Conservation (phyloP, 2,329 filamentous ascomycete species). For the Leptographium flavum region DNA sequence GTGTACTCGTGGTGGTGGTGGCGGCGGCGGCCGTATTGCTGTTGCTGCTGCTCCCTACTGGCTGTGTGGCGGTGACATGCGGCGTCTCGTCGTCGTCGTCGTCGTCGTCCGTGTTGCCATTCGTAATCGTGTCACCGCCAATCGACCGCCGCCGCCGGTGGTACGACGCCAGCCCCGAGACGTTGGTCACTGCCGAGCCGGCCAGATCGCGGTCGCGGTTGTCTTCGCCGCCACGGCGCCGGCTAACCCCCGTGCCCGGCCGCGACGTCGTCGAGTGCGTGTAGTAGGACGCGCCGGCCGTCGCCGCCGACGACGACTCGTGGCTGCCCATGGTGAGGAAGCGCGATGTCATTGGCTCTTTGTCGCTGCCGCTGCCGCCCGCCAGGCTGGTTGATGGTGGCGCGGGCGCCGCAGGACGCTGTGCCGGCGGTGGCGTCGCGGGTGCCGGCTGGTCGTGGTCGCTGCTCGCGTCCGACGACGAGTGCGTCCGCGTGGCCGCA, state of each 20-base stretch:
- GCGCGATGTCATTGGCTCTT: slow-evolving; percentile 39
- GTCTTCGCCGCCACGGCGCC: not conserved
- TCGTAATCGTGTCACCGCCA: slow-evolving; percentile 16
- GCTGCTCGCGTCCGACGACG: slow-evolving; percentile 11
- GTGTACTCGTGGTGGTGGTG: not conserved
- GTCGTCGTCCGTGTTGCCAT: not conserved
- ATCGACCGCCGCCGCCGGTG: slow-evolving; percentile 23
- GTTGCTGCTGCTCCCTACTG: not conserved
- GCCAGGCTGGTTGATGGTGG: slow-evolving; percentile 14
- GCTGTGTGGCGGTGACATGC: no score
- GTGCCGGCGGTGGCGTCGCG: not conserved
- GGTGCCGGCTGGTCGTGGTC: slow-evolving; percentile 2
- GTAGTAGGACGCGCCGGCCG: slow-evolving; percentile 38
- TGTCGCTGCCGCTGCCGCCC: slow-evolving; percentile 28
- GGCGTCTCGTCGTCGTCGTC: not conserved
- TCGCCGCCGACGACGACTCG: slow-evolving; percentile 31
- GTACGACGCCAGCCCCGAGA: not conserved
- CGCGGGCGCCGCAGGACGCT: slow-evolving; percentile 19
- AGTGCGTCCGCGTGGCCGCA: slow-evolving; percentile 17
- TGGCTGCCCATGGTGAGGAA: slow-evolving; percentile 33
- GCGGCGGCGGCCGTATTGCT: not conserved
- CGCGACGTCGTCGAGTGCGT: slow-evolving; percentile 18
- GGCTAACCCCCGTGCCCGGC: slow-evolving; percentile 3
- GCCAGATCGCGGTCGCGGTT: slow-evolving; percentile 15
- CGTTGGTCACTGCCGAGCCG: slow-evolving; percentile 8